Evolutionary conservation across 257 asterid species (phyloP).

Genomic region (Penstemon newberryi): DNA sequence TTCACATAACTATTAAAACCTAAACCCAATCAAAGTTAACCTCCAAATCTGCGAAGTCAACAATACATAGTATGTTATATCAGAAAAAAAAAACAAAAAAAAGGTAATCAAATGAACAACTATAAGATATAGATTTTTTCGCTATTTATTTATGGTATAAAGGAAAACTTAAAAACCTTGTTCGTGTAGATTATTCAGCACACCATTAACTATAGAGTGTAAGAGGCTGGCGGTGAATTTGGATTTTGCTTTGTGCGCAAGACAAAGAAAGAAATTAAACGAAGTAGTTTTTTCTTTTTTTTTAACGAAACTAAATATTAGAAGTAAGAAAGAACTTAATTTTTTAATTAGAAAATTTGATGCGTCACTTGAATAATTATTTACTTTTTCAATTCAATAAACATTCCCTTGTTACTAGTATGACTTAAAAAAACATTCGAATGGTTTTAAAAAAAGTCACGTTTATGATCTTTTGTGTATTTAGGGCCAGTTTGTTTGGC

Average conservation of each 20-base stretch:
- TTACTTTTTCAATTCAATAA: too few species aligned
- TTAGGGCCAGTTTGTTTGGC: too few species aligned
- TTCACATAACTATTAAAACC: conserved; percentile 6
- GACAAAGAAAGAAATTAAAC: not conserved
- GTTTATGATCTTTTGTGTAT: too few species aligned
- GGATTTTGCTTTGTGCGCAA: conserved; percentile 14
- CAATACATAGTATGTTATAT: not conserved
- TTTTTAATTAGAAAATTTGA: too few species aligned
- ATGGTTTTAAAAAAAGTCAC: too few species aligned
- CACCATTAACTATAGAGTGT: not conserved
- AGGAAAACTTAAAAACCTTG: conserved; percentile 2
- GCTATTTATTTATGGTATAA: conserved; percentile 6
- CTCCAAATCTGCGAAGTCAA: conserved; percentile 27
- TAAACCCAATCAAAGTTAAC: conserved; percentile 24
- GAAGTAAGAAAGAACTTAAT: too few species aligned
- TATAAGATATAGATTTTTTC: not conserved
- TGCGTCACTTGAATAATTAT: too few species aligned
- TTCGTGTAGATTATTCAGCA: not conserved
- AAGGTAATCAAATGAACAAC: not conserved
- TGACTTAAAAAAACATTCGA: too few species aligned
- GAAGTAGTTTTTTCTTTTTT: too few species aligned
- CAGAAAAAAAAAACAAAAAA: not conserved
- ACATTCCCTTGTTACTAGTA: too few species aligned
- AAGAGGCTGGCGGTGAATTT: not conserved
- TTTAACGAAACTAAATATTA: too few species aligned